A percentile compares a stretch with the other conserved stretches of the same genome.
phyloP scores from a whole-genome alignment of 495 filamentous ascomycete genomes.

The Xylaria intraflava region DNA sequence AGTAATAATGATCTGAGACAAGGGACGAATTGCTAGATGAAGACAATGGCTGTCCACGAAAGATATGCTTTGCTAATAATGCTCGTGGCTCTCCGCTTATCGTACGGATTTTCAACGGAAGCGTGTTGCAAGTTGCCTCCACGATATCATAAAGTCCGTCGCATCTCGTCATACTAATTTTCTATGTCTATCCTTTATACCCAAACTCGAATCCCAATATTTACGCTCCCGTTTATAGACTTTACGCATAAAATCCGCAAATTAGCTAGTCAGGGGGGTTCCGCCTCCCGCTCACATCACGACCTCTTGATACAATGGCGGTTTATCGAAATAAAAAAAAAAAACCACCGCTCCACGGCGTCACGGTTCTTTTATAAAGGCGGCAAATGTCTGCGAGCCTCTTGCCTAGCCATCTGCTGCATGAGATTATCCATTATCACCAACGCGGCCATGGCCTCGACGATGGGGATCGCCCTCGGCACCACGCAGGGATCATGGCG shows the following conservation, averaged over 20 bases:
- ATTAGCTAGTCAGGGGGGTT: slow-evolving; percentile 11
- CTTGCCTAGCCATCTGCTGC: slow-evolving; percentile 70
- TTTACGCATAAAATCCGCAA: background rate
- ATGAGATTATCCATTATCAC: slow-evolving; percentile 88
- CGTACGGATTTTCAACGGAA: background rate
- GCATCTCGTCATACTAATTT: background rate
- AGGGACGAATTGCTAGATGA: background rate
- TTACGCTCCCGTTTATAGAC: background rate
- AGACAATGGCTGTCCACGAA: background rate
- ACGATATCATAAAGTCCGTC: background rate
- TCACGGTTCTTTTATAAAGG: slow-evolving; percentile 17
- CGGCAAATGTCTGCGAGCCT: slow-evolving; percentile 39
- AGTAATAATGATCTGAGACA: no score
- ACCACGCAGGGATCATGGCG: slow-evolving; percentile 95
- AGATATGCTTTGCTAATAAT: background rate
- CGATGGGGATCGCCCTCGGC: slow-evolving; percentile 88
- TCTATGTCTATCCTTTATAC: background rate
- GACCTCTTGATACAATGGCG: no score
- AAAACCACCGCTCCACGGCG: slow-evolving; percentile 16
- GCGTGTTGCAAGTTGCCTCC: background rate
- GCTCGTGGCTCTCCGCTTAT: background rate
- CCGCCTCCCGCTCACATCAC: no score
- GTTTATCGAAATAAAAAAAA: no score
- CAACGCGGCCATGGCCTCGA: slow-evolving; percentile 91
- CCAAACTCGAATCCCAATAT: background rate